Evolutionary conservation across 2,329 filamentous ascomycete genomes (phyloP).

Genomic region (Xylaria polymorpha): DNA sequence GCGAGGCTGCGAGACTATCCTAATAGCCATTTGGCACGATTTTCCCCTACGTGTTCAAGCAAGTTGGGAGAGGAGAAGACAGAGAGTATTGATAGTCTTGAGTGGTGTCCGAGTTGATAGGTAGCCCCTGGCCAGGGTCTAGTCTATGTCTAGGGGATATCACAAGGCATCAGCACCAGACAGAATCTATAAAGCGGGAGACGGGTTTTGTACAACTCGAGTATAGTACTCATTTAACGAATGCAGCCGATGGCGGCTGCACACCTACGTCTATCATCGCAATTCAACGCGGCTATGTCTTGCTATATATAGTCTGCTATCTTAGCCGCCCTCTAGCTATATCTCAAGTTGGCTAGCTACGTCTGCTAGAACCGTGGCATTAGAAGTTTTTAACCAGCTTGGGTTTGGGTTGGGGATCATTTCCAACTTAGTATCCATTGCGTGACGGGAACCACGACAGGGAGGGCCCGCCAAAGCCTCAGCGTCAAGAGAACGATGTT

Average conservation of each 20-base stretch:
- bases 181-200: background rate
- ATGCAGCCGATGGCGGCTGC: background rate
- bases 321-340: background rate
- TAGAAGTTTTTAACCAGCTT: background rate
- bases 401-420: background rate
- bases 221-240: background rate
- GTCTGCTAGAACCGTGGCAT: background rate
- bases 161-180: background rate
- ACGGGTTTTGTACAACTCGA: background rate
- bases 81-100: background rate
- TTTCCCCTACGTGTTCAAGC: background rate
- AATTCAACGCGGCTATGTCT: background rate
- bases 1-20: background rate
- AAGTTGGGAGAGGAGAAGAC: background rate
- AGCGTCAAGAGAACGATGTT: background rate
- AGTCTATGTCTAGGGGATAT: background rate
- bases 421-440: background rate
- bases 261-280: background rate
- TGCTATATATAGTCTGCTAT: slow-evolving; percentile 8
- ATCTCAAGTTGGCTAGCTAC: background rate
- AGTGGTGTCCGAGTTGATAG: background rate
- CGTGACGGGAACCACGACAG: background rate
- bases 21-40: slow-evolving; percentile 3
- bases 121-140: background rate
- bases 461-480: background rate